Conservation (phyloP, 2,329 filamentous ascomycete genomes). For the Xylariaceae sp. region DNA sequence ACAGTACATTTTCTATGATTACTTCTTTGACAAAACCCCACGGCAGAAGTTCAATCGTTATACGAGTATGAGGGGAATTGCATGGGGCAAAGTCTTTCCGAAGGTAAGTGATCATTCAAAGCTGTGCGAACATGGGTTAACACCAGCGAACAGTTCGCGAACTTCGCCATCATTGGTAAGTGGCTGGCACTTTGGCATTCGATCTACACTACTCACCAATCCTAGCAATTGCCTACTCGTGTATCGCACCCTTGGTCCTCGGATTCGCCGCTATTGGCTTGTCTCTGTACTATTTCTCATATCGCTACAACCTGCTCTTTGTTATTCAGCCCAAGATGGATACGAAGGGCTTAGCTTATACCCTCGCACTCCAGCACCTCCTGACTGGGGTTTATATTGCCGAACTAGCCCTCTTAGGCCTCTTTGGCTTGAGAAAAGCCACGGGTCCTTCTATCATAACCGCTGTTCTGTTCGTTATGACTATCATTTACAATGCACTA, state of each 20-base stretch:
- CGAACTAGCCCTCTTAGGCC: constrained; percentile 68
- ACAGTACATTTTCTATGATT: constrained; percentile 64
- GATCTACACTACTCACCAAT: constrained; percentile 4
- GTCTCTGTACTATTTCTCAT: constrained; percentile 72
- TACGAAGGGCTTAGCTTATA: constrained; percentile 73
- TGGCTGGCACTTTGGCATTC: neutral
- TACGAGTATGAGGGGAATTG: constrained; percentile 60
- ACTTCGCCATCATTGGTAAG: constrained; percentile 39
- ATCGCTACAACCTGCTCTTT: constrained; percentile 75
- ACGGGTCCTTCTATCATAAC: constrained; percentile 64
- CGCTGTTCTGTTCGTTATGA: constrained; percentile 62
- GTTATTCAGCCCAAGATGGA: constrained; percentile 71
- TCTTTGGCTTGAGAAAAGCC: constrained; percentile 63
- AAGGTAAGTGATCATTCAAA: constrained; percentile 46
- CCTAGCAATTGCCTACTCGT: constrained; percentile 66
- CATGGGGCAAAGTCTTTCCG: constrained; percentile 72
- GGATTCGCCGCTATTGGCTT: constrained; percentile 71
- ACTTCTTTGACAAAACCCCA: constrained; percentile 70
- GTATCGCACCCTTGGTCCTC: constrained; percentile 72
- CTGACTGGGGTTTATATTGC: constrained; percentile 72
- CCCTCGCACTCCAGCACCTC: constrained; percentile 71
- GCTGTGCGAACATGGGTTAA: constrained; percentile 7
- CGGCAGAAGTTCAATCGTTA: constrained; percentile 70
- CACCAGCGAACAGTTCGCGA: constrained; percentile 31
- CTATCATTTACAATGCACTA: constrained; percentile 61